A percentile compares a stretch with the other conserved stretches of the same genome.
phyloP scores from a whole-genome alignment of 176 grass and related monocot genomes.

The Musa schizocarpa region DNA sequence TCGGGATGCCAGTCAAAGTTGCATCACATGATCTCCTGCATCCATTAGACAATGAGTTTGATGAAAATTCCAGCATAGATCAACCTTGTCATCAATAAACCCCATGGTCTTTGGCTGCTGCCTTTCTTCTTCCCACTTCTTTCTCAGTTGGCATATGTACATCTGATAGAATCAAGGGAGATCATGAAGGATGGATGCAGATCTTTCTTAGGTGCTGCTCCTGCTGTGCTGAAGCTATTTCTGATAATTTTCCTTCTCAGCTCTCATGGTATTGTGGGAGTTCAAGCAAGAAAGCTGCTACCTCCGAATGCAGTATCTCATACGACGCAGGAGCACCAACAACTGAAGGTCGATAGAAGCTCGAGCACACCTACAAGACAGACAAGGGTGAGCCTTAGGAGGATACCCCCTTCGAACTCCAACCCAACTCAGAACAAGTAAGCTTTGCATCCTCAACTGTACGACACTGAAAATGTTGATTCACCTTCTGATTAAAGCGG shows the following conservation, averaged over 20 bases:
- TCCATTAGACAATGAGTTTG: neutral
- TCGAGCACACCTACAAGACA: neutral
- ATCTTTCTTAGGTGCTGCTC: neutral
- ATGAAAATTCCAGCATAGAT: neutral
- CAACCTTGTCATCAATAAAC: neutral
- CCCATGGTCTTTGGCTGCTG: too few species aligned
- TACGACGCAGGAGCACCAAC: too few species aligned
- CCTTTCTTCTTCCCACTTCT: too few species aligned
- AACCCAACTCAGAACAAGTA: slow-evolving; percentile 20
- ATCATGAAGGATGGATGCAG: neutral
- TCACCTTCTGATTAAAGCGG: too few species aligned
- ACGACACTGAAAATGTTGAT: too few species aligned
- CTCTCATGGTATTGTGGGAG: neutral
- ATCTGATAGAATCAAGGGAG: neutral
- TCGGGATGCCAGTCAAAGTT: slow-evolving; percentile 17
- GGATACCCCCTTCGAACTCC: slow-evolving; percentile 18
- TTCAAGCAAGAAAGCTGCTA: neutral
- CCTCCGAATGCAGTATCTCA: too few species aligned
- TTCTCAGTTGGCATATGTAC: neutral
- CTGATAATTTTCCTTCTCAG: neutral
- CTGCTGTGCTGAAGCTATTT: neutral
- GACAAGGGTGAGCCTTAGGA: slow-evolving; percentile 13
- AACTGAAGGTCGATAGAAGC: neutral
- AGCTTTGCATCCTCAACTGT: neutral
- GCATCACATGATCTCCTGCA: slow-evolving; percentile 18